These are phyloP conservation scores for Furcasterigmium furcatum DNA, from an alignment of 2,329 filamentous ascomycete species.

Conservation along the genomic window DNA sequence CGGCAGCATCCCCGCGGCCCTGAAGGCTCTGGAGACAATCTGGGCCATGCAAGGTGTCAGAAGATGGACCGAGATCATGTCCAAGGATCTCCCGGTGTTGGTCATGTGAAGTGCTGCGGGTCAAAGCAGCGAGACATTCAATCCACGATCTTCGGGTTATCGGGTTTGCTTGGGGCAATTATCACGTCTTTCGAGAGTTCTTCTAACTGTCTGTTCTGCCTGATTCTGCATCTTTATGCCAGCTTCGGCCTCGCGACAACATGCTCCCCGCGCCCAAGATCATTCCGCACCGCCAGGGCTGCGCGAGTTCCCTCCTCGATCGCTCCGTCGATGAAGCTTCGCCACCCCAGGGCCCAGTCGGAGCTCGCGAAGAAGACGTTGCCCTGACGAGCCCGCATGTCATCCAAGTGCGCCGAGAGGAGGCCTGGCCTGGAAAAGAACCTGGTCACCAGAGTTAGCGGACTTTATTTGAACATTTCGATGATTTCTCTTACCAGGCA, in stretches of 20 bases:
- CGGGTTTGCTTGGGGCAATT: too few relatives aligned
- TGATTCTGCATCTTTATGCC: not conserved
- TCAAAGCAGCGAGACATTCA: not conserved
- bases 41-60: constrained; percentile 22
- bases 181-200: not conserved
- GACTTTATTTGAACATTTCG: not conserved
- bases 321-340: constrained; percentile 46
- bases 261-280: constrained; percentile 2
- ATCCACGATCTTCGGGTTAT: too few relatives aligned
- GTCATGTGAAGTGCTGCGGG: constrained; percentile 16
- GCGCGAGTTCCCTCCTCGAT: constrained; percentile 40
- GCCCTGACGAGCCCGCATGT: constrained; percentile 35
- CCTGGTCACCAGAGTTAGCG: constrained; percentile 6
- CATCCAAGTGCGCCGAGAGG: constrained; percentile 30
- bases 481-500: constrained; percentile 23
- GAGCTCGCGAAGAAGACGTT: constrained; percentile 43
- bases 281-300: constrained; percentile 14
- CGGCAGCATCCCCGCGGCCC: constrained; percentile 30
- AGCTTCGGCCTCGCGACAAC: not conserved
- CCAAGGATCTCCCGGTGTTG: constrained; percentile 20
- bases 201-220: not conserved
- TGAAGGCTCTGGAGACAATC: constrained; percentile 26
- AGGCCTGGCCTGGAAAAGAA: constrained; percentile 34
- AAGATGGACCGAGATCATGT: constrained; percentile 24
- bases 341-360: constrained; percentile 46